These are phyloP conservation scores for Nicotiana tomentosiformis DNA, from an alignment of 257 asterid genomes.

Conservation along the genomic window DNA sequence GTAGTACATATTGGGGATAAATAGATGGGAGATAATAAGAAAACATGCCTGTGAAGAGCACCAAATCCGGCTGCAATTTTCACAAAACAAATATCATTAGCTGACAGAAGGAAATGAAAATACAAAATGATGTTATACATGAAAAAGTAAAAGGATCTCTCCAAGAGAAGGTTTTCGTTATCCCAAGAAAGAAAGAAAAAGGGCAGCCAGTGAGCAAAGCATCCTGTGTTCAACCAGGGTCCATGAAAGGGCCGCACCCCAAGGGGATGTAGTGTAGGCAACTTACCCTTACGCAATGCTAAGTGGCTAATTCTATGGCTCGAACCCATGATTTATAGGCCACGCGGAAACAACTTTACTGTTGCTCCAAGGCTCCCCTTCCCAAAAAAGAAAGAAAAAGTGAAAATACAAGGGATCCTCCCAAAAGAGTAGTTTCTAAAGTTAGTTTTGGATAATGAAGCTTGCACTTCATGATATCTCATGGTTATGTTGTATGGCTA, in stretches of 20 bases:
- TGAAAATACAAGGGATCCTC: not conserved
- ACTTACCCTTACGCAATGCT: too few species aligned
- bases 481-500: not conserved
- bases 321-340: too few species aligned
- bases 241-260: too few species aligned
- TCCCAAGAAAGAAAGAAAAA: not conserved
- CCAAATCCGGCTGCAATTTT: conserved; percentile 89
- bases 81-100: conserved; percentile 20
- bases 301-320: too few species aligned
- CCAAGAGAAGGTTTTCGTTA: not conserved
- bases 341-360: too few species aligned
- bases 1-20: not conserved
- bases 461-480: not conserved
- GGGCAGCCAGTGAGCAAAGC: too few species aligned
- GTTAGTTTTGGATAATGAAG: not conserved
- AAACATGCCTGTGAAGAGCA: conserved; percentile 89
- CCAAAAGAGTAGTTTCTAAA: not conserved
- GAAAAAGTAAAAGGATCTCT: not conserved
- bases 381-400: not conserved
- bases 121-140: not conserved
- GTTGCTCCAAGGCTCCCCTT: too few species aligned
- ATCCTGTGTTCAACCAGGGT: too few species aligned
- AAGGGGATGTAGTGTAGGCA: too few species aligned
- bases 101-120: conserved; percentile 20
- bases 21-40: conserved; percentile 13